Conservation (phyloP, 1,284 basidiomycete species). For the Sutorius eximius region DNA sequence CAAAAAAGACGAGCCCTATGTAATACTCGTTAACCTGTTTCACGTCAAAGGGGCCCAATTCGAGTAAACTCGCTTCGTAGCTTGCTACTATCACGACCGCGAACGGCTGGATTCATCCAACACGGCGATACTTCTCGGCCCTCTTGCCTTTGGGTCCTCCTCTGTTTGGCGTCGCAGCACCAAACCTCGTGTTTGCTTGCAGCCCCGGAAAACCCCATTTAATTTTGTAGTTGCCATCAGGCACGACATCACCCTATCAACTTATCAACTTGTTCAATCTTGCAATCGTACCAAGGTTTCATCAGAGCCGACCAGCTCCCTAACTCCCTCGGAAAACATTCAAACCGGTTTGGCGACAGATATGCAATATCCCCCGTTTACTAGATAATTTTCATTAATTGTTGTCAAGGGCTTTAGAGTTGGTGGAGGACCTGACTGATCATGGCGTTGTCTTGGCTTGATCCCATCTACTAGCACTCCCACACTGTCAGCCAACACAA, state of each 20-base stretch:
- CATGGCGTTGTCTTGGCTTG: background rate
- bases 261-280: too few relatives aligned
- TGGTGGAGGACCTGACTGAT: background rate
- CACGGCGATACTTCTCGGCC: background rate
- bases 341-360: background rate
- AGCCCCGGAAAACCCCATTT: background rate
- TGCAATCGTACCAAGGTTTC: too few relatives aligned
- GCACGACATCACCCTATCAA: background rate
- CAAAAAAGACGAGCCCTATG: background rate
- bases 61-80: conserved; percentile 3
- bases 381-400: background rate
- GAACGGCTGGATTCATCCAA: background rate
- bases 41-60: conserved; percentile 10
- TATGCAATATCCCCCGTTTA: background rate
- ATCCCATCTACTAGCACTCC: background rate
- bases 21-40: background rate
- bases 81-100: background rate
- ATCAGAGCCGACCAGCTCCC: too few relatives aligned
- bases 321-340: background rate
- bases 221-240: background rate
- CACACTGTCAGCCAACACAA: background rate
- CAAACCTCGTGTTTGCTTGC: background rate
- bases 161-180: background rate
- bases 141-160: too few relatives aligned
- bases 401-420: background rate